phyloP scores from a whole-genome alignment of 2,329 filamentous ascomycete species.

The Sclerotinia nivalis region DNA sequence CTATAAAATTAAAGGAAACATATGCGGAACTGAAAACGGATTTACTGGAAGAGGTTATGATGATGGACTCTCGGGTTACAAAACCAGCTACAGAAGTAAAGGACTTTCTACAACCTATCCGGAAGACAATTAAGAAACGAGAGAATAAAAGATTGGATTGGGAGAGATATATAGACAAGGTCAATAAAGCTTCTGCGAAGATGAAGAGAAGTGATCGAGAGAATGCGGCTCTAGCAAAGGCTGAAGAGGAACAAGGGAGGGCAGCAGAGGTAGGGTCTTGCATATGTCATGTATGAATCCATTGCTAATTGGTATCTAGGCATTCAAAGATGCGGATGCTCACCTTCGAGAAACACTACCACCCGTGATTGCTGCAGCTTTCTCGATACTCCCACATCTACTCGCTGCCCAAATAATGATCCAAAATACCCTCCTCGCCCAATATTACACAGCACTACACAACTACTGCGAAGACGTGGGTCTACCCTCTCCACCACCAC shows the following conservation, averaged over 20 bases:
- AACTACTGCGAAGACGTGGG: constrained; percentile 68
- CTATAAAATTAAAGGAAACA: constrained; percentile 62
- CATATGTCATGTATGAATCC: constrained; percentile 24
- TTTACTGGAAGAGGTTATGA: constrained; percentile 67
- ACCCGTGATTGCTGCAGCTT: constrained; percentile 67
- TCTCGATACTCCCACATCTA: constrained; percentile 72
- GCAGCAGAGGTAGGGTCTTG: constrained; percentile 58
- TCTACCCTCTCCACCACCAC: constrained; percentile 70
- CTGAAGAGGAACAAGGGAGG: constrained; percentile 67
- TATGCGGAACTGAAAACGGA: constrained; percentile 73
- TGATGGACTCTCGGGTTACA: constrained; percentile 70
- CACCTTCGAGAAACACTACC: constrained; percentile 72
- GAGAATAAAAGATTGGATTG: constrained; percentile 82
- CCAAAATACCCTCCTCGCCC: constrained; percentile 74
- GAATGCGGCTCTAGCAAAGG: constrained; percentile 67
- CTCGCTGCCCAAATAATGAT: constrained; percentile 70
- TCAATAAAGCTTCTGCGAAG: constrained; percentile 70
- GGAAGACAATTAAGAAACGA: constrained; percentile 81
- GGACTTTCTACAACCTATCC: constrained; percentile 67
- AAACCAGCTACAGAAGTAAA: constrained; percentile 69
- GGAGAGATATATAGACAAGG: constrained; percentile 72
- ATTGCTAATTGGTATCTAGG: constrained; percentile 46
- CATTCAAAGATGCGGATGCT: constrained; percentile 74
- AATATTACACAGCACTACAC: constrained; percentile 76
- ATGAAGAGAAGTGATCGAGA: constrained; percentile 70